Conservation (phyloP, 2,329 filamentous ascomycete genomes). For the Alternaria solani region DNA sequence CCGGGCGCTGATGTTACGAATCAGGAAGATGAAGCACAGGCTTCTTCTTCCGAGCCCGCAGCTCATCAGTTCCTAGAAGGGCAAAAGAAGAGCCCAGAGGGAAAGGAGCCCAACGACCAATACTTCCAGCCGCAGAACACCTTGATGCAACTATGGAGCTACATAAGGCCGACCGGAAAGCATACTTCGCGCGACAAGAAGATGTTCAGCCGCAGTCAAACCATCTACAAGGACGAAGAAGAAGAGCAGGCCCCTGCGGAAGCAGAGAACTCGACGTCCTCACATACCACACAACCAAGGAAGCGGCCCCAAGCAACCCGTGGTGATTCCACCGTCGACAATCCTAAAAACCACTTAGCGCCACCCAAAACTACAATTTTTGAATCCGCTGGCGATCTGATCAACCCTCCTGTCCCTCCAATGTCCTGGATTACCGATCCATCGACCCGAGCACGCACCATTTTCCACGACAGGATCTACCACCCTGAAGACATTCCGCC, state of each 20-base stretch:
- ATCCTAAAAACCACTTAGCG: conserved; percentile 63
- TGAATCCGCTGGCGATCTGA: conserved; percentile 89
- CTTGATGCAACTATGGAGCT: conserved; percentile 69
- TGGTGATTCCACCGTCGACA: conserved; percentile 60
- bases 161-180: conserved; percentile 73
- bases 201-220: conserved; percentile 54
- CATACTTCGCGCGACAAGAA: conserved; percentile 74
- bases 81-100: conserved; percentile 35
- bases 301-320: conserved; percentile 57
- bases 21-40: conserved; percentile 68
- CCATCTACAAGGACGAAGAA: conserved; percentile 35
- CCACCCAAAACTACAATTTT: conserved; percentile 94
- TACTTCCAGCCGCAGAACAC: conserved; percentile 50
- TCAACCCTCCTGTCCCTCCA: conserved; percentile 87
- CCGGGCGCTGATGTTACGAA: conserved; percentile 70
- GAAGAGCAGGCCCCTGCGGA: conserved; percentile 14
- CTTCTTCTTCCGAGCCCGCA: conserved; percentile 46
- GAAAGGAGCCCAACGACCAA: conserved; percentile 20
- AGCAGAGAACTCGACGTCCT: conserved; percentile 21
- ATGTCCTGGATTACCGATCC: conserved; percentile 86
- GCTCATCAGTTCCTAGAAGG: conserved; percentile 44
- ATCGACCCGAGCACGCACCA: conserved; percentile 80
- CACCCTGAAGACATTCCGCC: conserved; percentile 91
- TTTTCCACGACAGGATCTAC: conserved; percentile 97
- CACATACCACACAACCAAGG: conserved; percentile 21